Evolutionary conservation across 2,329 filamentous ascomycete genomes (phyloP).

Genomic region (Diaporthe sp.): DNA sequence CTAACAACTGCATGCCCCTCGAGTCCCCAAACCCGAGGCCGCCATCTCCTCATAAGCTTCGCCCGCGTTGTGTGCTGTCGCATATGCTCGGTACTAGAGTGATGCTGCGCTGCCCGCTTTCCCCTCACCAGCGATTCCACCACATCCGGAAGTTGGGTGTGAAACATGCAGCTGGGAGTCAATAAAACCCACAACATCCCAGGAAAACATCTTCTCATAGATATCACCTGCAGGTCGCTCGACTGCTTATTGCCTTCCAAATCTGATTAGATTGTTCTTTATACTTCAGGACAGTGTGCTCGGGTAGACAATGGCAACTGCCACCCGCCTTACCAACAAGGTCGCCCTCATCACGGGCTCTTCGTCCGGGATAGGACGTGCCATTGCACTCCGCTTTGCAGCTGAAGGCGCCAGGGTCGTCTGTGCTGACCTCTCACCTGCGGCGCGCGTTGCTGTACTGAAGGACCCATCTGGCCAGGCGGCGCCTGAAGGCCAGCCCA

Average conservation of each 20-base stretch:
- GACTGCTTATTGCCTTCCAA: neutral
- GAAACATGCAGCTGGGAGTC: neutral
- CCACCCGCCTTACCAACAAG: conserved; percentile 7
- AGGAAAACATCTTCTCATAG: neutral
- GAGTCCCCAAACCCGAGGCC: neutral
- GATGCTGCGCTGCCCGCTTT: neutral
- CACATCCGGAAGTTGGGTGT: neutral
- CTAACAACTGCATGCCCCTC: neutral
- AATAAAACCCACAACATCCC: too few relatives aligned
- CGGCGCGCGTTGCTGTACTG: neutral
- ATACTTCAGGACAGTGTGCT: neutral
- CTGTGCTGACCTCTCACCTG: conserved; percentile 16
- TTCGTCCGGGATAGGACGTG: conserved; percentile 13
- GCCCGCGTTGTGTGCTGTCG: too few relatives aligned
- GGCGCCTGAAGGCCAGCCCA: neutral
- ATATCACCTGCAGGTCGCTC: too few relatives aligned
- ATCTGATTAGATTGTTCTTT: neutral
- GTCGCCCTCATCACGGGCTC: conserved; percentile 18
- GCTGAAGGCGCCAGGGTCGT: conserved; percentile 15
- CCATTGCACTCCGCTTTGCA: conserved; percentile 10
- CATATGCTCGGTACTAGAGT: neutral
- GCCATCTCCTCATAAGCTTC: neutral
- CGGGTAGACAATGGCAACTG: neutral
- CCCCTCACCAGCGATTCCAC: conserved; percentile 5
- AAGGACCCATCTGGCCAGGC: neutral